These are phyloP conservation scores for Mixia osmundae DNA, from an alignment of 1,284 basidiomycete species.

Conservation along the genomic window DNA sequence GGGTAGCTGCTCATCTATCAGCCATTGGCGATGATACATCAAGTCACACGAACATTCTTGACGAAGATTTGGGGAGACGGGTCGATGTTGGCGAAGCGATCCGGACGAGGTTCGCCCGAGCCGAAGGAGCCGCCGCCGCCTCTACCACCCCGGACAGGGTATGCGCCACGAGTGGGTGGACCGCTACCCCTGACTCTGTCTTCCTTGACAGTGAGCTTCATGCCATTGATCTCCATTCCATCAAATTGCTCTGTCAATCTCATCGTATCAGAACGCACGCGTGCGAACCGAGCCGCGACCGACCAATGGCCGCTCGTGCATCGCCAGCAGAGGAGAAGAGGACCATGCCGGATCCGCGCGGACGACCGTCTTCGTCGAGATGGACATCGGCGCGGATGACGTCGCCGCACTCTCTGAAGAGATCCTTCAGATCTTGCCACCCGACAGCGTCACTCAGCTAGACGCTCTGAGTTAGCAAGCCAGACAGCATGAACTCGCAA, in stretches of 20 bases:
- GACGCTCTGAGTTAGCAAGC: no score
- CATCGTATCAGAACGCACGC: background rate
- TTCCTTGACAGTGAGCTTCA: conserved; percentile 74
- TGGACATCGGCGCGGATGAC: conserved; percentile 84
- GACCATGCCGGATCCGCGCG: conserved; percentile 69
- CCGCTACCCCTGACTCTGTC: conserved; percentile 19
- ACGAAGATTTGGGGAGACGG: conserved; percentile 60
- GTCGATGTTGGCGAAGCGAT: conserved; percentile 22
- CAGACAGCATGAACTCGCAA: no score
- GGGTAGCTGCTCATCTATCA: conserved; percentile 38
- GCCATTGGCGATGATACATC: background rate
- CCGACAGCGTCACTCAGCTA: conserved; percentile 1
- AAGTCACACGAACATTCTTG: conserved; percentile 49
- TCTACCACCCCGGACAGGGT: conserved; percentile 17
- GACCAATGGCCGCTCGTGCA: conserved; percentile 50
- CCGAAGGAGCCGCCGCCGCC: conserved; percentile 25
- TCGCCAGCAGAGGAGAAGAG: conserved; percentile 61
- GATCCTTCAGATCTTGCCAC: conserved; percentile 95
- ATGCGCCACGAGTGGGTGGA: no score
- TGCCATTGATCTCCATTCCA: conserved; percentile 82
- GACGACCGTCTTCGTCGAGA: conserved; percentile 58
- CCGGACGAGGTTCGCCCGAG: conserved; percentile 27
- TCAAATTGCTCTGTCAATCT: conserved; percentile 57
- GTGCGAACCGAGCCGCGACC: background rate
- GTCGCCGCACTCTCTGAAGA: conserved; percentile 82